phyloP scores from a whole-genome alignment of 805 yeast species.

The Candida lessepsii region DNA sequence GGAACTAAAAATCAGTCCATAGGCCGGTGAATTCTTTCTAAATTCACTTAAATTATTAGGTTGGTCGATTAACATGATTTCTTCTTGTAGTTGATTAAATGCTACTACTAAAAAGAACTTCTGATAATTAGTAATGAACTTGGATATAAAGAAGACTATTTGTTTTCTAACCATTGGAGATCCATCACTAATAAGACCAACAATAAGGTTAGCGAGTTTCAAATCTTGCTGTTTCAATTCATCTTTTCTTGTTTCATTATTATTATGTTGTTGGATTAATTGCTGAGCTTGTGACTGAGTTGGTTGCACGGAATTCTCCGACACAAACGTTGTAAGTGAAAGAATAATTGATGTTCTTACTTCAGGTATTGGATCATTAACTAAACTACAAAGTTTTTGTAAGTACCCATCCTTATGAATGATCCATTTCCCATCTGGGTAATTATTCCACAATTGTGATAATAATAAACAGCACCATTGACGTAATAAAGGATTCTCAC shows the following conservation, averaged over 20 bases:
- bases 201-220: constrained; percentile 63
- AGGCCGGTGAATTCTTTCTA: constrained; percentile 70
- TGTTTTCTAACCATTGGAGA: constrained; percentile 88
- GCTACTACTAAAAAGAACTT: constrained; percentile 84
- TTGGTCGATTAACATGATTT: constrained; percentile 62
- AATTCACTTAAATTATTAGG: constrained; percentile 66
- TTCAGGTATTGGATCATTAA: constrained; percentile 92
- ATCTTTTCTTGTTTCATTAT: constrained; percentile 33
- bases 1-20: constrained; percentile 82
- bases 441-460: constrained; percentile 71
- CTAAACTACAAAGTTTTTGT: constrained; percentile 52
- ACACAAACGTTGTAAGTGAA: constrained; percentile 68
- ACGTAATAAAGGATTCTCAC: constrained; percentile 81
- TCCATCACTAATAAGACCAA: constrained; percentile 78
- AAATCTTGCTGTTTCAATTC: constrained; percentile 68
- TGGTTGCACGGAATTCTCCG: constrained; percentile 32
- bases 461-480: constrained; percentile 89
- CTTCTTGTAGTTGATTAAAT: constrained; percentile 80
- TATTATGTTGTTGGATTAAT: constrained; percentile 14
- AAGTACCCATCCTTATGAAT: constrained; percentile 64
- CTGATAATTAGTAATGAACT: constrained; percentile 65
- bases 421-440: constrained; percentile 72
- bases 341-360: constrained; percentile 81
- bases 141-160: constrained; percentile 71
- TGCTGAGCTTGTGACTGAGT: constrained; percentile 15